Percentiles rank a stretch among this genome's conserved stretches.
phyloP scores from a whole-genome alignment of 73 alveolate species.

The Symbiodinium natans region DNA sequence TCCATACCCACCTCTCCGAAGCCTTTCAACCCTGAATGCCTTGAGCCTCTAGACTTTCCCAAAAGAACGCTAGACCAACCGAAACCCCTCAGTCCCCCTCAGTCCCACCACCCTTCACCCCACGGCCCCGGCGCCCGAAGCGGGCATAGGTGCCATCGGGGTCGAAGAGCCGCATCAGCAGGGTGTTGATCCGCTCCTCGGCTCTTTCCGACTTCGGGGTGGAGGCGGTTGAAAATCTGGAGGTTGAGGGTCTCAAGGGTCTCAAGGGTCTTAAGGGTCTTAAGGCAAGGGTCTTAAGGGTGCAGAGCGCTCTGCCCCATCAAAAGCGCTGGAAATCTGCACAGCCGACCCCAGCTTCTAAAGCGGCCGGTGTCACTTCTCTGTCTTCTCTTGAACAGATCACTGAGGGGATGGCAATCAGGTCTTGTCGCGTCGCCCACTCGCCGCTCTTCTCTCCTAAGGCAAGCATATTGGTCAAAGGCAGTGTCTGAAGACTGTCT shows the following conservation, averaged over 20 bases:
- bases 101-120: too few relatives aligned
- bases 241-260: not conserved
- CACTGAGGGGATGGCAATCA: not conserved
- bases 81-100: too few relatives aligned
- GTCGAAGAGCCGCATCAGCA: slow-evolving; percentile 69
- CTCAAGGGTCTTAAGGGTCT: not conserved
- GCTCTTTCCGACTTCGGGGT: not conserved
- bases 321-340: not conserved
- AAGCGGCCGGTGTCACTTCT: too few relatives aligned
- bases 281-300: too few relatives aligned
- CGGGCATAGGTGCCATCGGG: slow-evolving; percentile 57
- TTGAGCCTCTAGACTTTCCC: too few relatives aligned
- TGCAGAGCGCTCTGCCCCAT: too few relatives aligned
- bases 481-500: not conserved
- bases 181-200: slow-evolving; percentile 70
- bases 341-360: too few relatives aligned
- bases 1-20: too few relatives aligned
- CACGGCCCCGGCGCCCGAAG: slow-evolving; percentile 70
- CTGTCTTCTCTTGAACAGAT: too few relatives aligned
- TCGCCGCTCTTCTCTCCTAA: slow-evolving; percentile 57
- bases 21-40: too few relatives aligned
- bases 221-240: not conserved
- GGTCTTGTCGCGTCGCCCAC: slow-evolving; percentile 37
- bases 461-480: not conserved
- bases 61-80: too few relatives aligned